Evolutionary conservation across 2,329 filamentous ascomycete species (phyloP), one percentile per base, ranked within the genome.

Genomic region (Colletotrichum caudatum): DNA sequence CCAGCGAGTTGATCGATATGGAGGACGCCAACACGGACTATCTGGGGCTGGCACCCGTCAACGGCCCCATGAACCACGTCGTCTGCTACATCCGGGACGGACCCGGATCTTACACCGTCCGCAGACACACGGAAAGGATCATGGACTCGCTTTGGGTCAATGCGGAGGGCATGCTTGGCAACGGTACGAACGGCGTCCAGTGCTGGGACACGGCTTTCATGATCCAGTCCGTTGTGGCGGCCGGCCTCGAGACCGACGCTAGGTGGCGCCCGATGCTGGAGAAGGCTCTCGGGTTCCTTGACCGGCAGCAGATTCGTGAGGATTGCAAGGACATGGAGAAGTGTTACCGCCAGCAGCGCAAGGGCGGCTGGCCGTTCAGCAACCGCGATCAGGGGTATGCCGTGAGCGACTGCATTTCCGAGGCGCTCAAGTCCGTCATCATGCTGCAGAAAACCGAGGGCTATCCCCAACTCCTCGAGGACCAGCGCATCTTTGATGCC

Each of bases 181-280:
- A 98, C 76, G 96, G 96, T 48, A 99, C 96, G 11, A 98, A 99
- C 76, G 96, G 96, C n/a, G 95, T 98, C 1, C 96, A 99, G 81
- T 93, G 91, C 74, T 99, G 96, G 96, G 96, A 99, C 79, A 99
- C 96, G 0, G 89, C 94, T 0, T 98, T 98, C 78, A 84, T 92
- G 23, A 94, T 98, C 44, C 94, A 97, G 80, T 92, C 93, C 0
- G 89, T 93, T 7, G 88, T 94, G 64, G 93, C 94, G 60, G 91
- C 93, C 8, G 94, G 93, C 0, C 87, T 98, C 35, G 91, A 92
- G n/a, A 84, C 91, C 39, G 90, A 97, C 59, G 85, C 90, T 16
- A 90, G 91, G 76, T 98, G 93, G 90, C 89, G 88, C 50, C 91
- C 92, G 0, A 97, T 98, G 93, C 87, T 99, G 37, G 87, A 86